Evolutionary conservation across 75 land plant species (phyloP), one percentile per base, ranked within the genome.

Genomic region (Cryptomeria japonica): DNA sequence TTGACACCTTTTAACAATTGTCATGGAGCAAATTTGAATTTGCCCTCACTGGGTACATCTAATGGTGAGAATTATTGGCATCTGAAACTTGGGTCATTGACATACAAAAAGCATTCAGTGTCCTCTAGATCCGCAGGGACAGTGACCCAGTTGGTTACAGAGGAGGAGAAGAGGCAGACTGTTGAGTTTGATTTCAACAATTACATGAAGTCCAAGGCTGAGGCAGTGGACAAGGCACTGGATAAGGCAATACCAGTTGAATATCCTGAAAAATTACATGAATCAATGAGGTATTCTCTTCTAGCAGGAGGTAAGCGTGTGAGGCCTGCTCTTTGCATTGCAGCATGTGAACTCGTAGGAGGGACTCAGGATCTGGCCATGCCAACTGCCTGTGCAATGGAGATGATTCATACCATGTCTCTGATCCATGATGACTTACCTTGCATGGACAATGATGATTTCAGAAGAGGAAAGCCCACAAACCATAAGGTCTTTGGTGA

Each of bases 381-480:
- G 89, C 91, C 94, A n/a, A 22, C 92, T 36, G 95, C 95, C 28
- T 90, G 91, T 83, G 94, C 94, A 16, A 84, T 92, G 78, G 95
- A 94, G 91, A 92, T 94, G 94, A 89, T 91, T 44, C 93, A 94
- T 84, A 92, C 95, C 38, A 93, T 91, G 93, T 90, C 91, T n/a
- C 89, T 95, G 19, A 95, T 95, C 83, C 94, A 95, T 77, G 95
- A 94, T 58, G 96, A 92, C 70, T 84, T 92, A 3, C 93, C 94
- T n/a, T 91, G 91, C 90, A 93, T 93, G 92, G 95, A 94, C 84
- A 89, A 94, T 84, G 95, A 94, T 64, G 95, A 94, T 41, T 88
- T 94, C 3, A 87, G 95, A 1, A 85, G 93, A 7, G 95, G 95
- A 3, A 89, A 87, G 82, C 93, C 92, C 39, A 88, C 95, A 38